Evolutionary conservation across 192 early-diverging fungal genomes (phyloP), one percentile per base, ranked within the genome.

Genomic region (Pilobolus umbonatus): DNA sequence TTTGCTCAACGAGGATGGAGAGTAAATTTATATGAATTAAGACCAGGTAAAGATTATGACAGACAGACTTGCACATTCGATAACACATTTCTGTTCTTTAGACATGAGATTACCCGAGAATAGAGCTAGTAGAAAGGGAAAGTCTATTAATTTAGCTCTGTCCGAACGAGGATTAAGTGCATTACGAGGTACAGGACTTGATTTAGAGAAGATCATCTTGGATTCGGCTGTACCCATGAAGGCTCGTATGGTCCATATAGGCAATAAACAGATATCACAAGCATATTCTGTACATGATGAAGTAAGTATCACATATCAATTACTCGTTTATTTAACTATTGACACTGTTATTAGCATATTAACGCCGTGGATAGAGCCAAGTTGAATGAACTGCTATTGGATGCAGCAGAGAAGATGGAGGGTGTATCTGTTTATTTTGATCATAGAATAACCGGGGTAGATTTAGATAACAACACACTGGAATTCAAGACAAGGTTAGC

Each of bases 71-170:
- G 21, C 36, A 28, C 14, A 24, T 39, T 29, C 11, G 44, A 5
- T 22, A 30, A 57, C 4, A 11, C 42, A 44, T 6, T 44, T 28
- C 31, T 10, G 32, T 24, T 26, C 17, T 35, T 6, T 60, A 80
- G 88, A 88, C 39, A 78, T 83, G 75, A 72, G 88, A 31, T 40
- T 81, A 46, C 82, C 81, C 0, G 80, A 84, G 55, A 73, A 84
- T 49, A 71, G 73, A 51, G 57, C 57, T 25, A 65, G 65, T 28
- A 64, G 78, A 50, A 74, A 69, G 62, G 80, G 89, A 53, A 80
- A 87, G 43, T 95, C 93, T 9, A 98, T 98, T 67, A 98, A 98
- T 59, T 68, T 98, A 67, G 96, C 96, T 5, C 77, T 98, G 8
- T 95, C 92, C 0, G 77, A 77, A 50, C 83, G 96, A 31, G 95